Base-by-base conservation (phyloP, 177 flowering plant species). In the Tripterygium wilfordii region DNA sequence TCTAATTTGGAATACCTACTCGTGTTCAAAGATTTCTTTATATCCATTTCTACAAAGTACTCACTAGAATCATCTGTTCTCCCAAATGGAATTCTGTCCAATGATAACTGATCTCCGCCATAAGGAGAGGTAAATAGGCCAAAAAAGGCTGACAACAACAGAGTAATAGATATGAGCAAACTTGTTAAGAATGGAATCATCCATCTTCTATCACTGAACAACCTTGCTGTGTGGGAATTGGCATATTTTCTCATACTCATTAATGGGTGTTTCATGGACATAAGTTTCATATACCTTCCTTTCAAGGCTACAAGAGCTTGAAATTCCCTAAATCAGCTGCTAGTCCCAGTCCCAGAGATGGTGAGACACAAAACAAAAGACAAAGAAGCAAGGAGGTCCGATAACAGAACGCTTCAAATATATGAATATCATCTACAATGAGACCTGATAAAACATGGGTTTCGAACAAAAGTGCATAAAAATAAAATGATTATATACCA, bases 131-230 rank as follows among this genome's bases (percentile, higher is more conserved):
- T 69, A 61, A 76, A 71, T 27, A 72, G 28, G 58, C 83, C 83
- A 27, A 67, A 69, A 22, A 49, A 30, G 6, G 65, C 58, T 1
- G 79, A 72, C 30, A 82, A 40, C 14, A 68, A 30, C 42, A 89
- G 70, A 45, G 78, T 72, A 54, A 77, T 28, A 0, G 79, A 79
- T 13, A 83, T 69, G 5, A 84, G 63, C 69, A 86, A 65, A 61
- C 87, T 88, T 0, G 80, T 78, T 23, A 77, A 60, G 51, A 92
- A 85, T 14, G 95, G 96, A 42, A 84, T 53, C 40, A 66, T 63
- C 96, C 98, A 92, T 49, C 70, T 77, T 51, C 84, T 74, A 56
- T 88, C 92, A 70, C 80, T 74, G 54, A 78, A 86, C 10, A 67
- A 45, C 65, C 82, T 75, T 31, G 69, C 83, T 3, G 80, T 50